Evolutionary conservation across 768 basidiomycete species (phyloP).

Genomic region (Leccinellum luteum): DNA sequence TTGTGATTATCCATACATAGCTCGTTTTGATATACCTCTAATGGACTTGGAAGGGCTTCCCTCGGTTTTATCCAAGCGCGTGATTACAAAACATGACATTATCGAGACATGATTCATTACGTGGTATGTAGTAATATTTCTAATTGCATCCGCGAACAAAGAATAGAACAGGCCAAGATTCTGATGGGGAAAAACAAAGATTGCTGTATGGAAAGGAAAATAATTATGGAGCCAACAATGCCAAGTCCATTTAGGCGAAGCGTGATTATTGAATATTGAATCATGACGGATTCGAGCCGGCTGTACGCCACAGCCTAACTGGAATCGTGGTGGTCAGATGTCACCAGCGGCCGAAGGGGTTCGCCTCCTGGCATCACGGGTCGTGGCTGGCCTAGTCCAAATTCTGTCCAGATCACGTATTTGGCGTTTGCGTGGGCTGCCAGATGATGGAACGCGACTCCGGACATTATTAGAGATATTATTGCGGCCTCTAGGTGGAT

Average conservation of each 20-base stretch:
- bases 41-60: background rate
- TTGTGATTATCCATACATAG: background rate
- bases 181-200: conserved; percentile 11
- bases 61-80: background rate
- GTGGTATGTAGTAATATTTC: background rate
- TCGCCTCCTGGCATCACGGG: conserved; percentile 29
- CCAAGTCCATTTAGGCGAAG: no score
- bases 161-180: conserved; percentile 11
- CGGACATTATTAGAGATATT: conserved; percentile 11
- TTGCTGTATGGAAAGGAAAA: conserved; percentile 5
- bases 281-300: conserved; percentile 13
- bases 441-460: conserved; percentile 14
- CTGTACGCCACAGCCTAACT: conserved; percentile 1
- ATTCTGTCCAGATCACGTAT: conserved; percentile 22
- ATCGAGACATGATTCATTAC: conserved; percentile 9
- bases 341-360: conserved; percentile 34
- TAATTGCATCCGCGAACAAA: conserved; percentile 2
- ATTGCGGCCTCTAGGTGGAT: conserved; percentile 9
- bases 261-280: no score
- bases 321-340: conserved; percentile 19
- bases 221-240: conserved; percentile 2
- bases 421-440: conserved; percentile 19
- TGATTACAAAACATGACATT: conserved; percentile 7
- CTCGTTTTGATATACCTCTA: conserved; percentile 1
- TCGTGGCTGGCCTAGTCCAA: conserved; percentile 20